These are phyloP conservation scores for Fusarium verticillioides DNA, from an alignment of 2,329 filamentous ascomycete genomes.

Conservation along the genomic window DNA sequence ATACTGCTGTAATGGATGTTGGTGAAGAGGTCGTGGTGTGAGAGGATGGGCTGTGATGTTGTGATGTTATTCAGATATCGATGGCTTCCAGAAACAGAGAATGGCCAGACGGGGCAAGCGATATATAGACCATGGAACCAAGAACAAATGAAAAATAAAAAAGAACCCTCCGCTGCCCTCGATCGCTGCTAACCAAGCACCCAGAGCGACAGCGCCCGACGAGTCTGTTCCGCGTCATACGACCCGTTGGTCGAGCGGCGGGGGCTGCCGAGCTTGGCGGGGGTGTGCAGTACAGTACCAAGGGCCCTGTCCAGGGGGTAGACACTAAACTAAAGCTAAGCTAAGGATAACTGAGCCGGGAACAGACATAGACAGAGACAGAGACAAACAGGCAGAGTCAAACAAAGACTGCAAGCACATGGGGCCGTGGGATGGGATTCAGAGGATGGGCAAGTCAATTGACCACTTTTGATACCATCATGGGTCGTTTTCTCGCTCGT, in stretches of 20 bases:
- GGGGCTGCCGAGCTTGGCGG: conserved; percentile 44
- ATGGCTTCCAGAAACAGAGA: conserved; percentile 30
- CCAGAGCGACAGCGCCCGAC: conserved; percentile 42
- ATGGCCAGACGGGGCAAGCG: conserved; percentile 47
- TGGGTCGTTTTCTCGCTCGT: conserved; percentile 34
- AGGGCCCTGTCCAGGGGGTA: neutral
- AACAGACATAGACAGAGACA: neutral
- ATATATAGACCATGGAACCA: conserved; percentile 38
- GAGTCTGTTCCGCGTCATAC: conserved; percentile 45
- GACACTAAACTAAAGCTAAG: neutral
- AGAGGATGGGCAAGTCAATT: conserved; percentile 39
- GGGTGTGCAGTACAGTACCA: neutral
- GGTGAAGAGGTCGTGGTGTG: conserved; percentile 7
- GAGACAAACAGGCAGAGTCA: neutral
- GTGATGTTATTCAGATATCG: conserved; percentile 25
- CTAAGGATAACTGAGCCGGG: neutral
- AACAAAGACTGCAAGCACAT: neutral
- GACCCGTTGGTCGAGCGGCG: conserved; percentile 42
- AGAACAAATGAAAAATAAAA: neutral
- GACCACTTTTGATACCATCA: conserved; percentile 17
- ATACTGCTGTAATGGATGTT: neutral
- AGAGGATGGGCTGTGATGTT: conserved; percentile 38
- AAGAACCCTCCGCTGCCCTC: neutral
- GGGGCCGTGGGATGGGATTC: conserved; percentile 32
- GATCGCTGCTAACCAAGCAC: neutral